Evolutionary conservation across 306 rosid genomes (phyloP).

Genomic region (Sphenostylis stenocarpa): DNA sequence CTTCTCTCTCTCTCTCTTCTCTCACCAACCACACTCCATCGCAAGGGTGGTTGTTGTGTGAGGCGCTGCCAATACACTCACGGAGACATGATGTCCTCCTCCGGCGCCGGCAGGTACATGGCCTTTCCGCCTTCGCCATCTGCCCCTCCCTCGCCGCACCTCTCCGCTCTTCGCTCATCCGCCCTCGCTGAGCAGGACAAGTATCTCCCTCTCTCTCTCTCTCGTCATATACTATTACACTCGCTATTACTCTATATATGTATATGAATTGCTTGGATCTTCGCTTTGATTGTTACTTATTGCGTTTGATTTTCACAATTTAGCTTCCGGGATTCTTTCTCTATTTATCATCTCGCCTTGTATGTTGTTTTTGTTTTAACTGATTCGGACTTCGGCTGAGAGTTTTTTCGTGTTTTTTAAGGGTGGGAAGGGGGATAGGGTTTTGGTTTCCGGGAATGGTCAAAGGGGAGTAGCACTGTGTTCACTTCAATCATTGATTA

Average conservation of each 20-base stretch:
- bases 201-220: conserved; percentile 31
- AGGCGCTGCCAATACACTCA: neutral
- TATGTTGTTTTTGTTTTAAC: neutral
- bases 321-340: neutral
- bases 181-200: conserved; percentile 75
- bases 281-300: neutral
- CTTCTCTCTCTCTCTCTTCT: neutral
- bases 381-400: neutral
- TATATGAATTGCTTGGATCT: neutral
- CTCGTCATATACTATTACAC: too few relatives aligned
- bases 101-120: conserved; percentile 73
- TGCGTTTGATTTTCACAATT: neutral
- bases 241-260: neutral
- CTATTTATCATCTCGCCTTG: neutral
- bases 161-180: conserved; percentile 73
- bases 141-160: conserved; percentile 56
- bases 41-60: neutral
- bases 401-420: neutral
- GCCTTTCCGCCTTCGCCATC: conserved; percentile 87
- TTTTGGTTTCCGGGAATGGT: neutral
- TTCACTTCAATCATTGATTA: neutral
- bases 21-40: neutral
- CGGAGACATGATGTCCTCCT: conserved; percentile 49
- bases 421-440: neutral
- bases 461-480: neutral